Percentiles rank a stretch among this genome's conserved stretches.
Evolutionary conservation across 306 rosid genomes (phyloP).

Genomic region (Rubus parviflorus): DNA sequence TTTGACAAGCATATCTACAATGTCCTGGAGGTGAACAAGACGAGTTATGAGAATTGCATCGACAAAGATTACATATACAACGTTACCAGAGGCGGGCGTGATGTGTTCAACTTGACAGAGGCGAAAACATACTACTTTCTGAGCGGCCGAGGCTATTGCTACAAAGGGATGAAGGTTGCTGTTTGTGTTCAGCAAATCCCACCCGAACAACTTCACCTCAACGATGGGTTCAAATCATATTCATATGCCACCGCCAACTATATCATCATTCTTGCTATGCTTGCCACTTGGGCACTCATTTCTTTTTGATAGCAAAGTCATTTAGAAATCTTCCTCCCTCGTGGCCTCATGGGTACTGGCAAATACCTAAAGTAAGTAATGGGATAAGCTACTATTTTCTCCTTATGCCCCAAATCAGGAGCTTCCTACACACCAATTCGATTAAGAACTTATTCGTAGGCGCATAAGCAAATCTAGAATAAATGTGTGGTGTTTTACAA

Average conservation of each 20-base stretch:
- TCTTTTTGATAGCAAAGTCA: not conserved
- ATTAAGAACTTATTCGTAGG: not conserved
- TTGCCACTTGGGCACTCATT: not conserved
- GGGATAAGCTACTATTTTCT: not conserved
- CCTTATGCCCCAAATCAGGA: not conserved
- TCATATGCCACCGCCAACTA: not conserved
- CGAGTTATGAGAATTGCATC: constrained; percentile 24
- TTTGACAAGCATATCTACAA: constrained; percentile 24
- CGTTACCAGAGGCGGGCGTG: constrained; percentile 30
- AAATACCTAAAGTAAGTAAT: not conserved
- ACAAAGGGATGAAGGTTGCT: constrained; percentile 49
- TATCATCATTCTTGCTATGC: not conserved
- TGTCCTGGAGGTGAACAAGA: constrained; percentile 33
- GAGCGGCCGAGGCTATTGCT: constrained; percentile 51
- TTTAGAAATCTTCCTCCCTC: too few relatives aligned
- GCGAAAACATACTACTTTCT: constrained; percentile 38
- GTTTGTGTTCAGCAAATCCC: constrained; percentile 20
- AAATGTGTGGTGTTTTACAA: not conserved
- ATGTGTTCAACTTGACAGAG: constrained; percentile 33
- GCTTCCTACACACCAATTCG: too few relatives aligned
- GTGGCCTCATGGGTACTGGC: not conserved
- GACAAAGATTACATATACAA: constrained; percentile 20
- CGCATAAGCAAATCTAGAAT: not conserved
- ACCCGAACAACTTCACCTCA: not conserved
- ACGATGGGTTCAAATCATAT: not conserved